Evolutionary conservation across 768 basidiomycete species (phyloP).

Genomic region (Zangia roseola): DNA sequence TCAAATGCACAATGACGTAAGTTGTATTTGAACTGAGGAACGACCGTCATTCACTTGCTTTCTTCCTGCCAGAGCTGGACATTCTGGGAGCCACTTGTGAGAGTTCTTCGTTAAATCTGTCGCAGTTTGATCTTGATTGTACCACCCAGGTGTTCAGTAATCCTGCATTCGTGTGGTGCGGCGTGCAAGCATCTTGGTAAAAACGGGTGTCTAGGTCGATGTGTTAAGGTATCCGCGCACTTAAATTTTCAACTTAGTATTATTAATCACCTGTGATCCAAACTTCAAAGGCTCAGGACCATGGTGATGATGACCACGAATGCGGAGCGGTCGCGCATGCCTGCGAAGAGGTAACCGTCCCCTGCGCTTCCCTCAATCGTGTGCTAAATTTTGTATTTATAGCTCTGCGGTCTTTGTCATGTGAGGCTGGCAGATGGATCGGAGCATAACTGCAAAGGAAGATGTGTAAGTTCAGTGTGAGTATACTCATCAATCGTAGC

Average conservation of each 20-base stretch:
- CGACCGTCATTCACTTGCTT: too few relatives aligned
- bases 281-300: slow-evolving; percentile 49
- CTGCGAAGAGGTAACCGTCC: slow-evolving; percentile 49
- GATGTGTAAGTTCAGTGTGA: slow-evolving; percentile 44
- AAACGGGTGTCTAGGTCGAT: slow-evolving; percentile 50
- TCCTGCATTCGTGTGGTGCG: slow-evolving; percentile 54
- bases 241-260: background rate
- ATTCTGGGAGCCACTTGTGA: too few relatives aligned
- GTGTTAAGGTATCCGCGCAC: slow-evolving; percentile 43
- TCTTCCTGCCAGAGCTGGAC: too few relatives aligned
- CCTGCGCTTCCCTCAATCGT: background rate
- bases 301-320: slow-evolving; percentile 48
- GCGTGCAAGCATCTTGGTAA: slow-evolving; percentile 45
- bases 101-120: too few relatives aligned
- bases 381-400: background rate
- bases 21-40: too few relatives aligned
- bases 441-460: slow-evolving; percentile 39
- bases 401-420: slow-evolving; percentile 45
- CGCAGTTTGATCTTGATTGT: background rate
- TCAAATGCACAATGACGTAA: too few relatives aligned
- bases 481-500: background rate
- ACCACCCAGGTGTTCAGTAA: slow-evolving; percentile 47
- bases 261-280: background rate
- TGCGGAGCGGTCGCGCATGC: slow-evolving; percentile 52
- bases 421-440: slow-evolving; percentile 26